These are phyloP conservation scores for Orbilia blumenaviensis DNA, from an alignment of 2,329 filamentous ascomycete genomes.

Conservation along the genomic window DNA sequence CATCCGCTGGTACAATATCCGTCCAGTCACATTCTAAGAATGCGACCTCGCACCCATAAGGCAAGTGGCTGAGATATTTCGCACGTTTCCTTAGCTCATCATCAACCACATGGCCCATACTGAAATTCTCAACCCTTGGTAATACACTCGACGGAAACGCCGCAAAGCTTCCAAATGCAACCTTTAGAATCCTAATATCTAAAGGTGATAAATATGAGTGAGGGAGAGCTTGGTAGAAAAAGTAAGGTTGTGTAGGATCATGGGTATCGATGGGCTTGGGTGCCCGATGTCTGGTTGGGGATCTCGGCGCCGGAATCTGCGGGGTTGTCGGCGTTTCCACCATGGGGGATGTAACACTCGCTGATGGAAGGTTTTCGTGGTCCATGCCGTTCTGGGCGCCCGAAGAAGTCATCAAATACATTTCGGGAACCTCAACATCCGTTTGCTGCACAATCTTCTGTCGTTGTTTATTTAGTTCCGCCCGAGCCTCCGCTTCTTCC, in stretches of 20 bases:
- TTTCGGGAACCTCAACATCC: conserved; percentile 40
- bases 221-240: conserved; percentile 86
- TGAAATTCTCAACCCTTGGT: conserved; percentile 87
- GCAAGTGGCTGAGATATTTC: conserved; percentile 87
- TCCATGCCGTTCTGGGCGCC: conserved; percentile 29
- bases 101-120: conserved; percentile 85
- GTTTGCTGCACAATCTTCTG: conserved; percentile 33
- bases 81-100: conserved; percentile 82
- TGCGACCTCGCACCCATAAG: conserved; percentile 87
- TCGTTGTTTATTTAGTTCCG: conserved; percentile 14
- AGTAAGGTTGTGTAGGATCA: conserved; percentile 69
- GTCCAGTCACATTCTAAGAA: conserved; percentile 97
- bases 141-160: conserved; percentile 85
- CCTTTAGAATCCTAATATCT: conserved; percentile 90
- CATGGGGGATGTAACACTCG: not conserved
- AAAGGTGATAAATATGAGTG: conserved; percentile 90
- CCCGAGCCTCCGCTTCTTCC: conserved; percentile 34
- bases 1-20: conserved; percentile 79
- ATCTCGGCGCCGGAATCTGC: conserved; percentile 9
- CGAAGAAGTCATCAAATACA: conserved; percentile 48
- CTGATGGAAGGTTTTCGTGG: not conserved
- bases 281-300: conserved; percentile 20
- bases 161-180: conserved; percentile 83
- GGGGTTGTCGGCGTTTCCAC: not conserved
- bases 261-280: conserved; percentile 57